phyloP scores from a whole-genome alignment of 78 protist species.

The Dictyostelium intermedium region DNA sequence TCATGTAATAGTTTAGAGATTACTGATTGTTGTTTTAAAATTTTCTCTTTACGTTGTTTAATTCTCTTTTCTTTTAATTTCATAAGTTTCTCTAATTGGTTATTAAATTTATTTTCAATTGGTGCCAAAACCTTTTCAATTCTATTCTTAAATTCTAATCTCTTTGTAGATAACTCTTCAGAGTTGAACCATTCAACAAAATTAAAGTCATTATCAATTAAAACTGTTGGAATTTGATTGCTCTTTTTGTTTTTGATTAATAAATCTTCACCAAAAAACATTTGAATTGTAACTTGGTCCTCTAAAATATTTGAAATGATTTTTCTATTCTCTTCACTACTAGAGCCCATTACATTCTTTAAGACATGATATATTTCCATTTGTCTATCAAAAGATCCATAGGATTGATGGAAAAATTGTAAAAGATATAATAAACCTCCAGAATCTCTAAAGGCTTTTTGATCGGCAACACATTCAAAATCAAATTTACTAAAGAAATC shows the following conservation, averaged over 20 bases:
- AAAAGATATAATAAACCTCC: slow-evolving; percentile 54
- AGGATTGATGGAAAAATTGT: slow-evolving; percentile 29
- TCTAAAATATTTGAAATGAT: slow-evolving; percentile 63
- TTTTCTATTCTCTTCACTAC: slow-evolving; percentile 69
- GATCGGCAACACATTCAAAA: slow-evolving; percentile 76
- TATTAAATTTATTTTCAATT: slow-evolving; percentile 27
- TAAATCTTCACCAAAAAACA: slow-evolving; percentile 31
- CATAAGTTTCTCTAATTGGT: slow-evolving; percentile 33
- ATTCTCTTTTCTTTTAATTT: slow-evolving; percentile 64
- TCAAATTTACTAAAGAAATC: slow-evolving; percentile 23
- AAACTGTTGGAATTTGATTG: neutral
- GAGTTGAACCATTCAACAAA: slow-evolving; percentile 48
- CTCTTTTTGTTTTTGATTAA: neutral
- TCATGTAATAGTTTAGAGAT: slow-evolving; percentile 42
- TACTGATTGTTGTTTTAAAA: slow-evolving; percentile 9
- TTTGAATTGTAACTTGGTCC: slow-evolving; percentile 22
- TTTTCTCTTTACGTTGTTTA: slow-evolving; percentile 48
- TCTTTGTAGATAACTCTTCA: slow-evolving; percentile 35
- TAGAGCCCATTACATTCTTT: slow-evolving; percentile 34
- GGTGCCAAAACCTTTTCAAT: slow-evolving; percentile 48
- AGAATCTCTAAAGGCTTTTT: slow-evolving; percentile 62
- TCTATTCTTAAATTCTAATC: slow-evolving; percentile 55
- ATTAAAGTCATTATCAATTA: neutral
- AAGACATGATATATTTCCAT: slow-evolving; percentile 7
- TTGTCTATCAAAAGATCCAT: neutral